Evolutionary conservation across 2,329 filamentous ascomycete genomes (phyloP).

Genomic region (Penicillium sp.): DNA sequence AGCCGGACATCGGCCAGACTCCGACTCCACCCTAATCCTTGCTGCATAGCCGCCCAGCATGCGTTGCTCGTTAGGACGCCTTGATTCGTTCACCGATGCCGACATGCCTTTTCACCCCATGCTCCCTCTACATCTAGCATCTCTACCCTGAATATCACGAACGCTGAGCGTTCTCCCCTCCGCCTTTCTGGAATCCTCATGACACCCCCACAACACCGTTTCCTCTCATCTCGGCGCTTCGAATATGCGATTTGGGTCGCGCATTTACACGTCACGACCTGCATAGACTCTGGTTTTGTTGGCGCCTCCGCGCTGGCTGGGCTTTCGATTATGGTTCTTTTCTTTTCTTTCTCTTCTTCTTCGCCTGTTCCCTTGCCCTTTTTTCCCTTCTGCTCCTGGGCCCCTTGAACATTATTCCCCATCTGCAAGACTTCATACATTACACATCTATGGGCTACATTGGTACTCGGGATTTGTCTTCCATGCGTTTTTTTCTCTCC

Average conservation of each 20-base stretch:
- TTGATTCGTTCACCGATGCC: neutral
- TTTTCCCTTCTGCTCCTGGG: neutral
- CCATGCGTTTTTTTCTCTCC: conserved; percentile 1
- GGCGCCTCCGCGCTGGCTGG: conserved; percentile 17
- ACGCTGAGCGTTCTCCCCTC: conserved; percentile 17
- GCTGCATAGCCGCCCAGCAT: neutral
- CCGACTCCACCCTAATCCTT: conserved; percentile 33
- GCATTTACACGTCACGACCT: conserved; percentile 27
- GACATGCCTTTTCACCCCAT: neutral
- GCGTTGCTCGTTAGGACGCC: neutral
- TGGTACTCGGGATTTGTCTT: neutral
- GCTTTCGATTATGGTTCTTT: conserved; percentile 7
- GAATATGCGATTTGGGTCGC: conserved; percentile 15
- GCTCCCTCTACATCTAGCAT: neutral
- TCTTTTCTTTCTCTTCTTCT: neutral
- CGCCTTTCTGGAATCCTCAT: neutral
- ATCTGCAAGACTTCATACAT: conserved; percentile 22
- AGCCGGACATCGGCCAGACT: conserved; percentile 34
- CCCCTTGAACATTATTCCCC: conserved; percentile 18
- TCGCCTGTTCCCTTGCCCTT: neutral
- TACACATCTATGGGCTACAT: conserved; percentile 18
- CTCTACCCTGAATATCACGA: neutral
- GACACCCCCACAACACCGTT: neutral
- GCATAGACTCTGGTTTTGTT: conserved; percentile 27
- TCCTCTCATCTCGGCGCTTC: conserved; percentile 6